phyloP scores from a whole-genome alignment of 1,284 basidiomycete species.

The Inonotus obliquus region DNA sequence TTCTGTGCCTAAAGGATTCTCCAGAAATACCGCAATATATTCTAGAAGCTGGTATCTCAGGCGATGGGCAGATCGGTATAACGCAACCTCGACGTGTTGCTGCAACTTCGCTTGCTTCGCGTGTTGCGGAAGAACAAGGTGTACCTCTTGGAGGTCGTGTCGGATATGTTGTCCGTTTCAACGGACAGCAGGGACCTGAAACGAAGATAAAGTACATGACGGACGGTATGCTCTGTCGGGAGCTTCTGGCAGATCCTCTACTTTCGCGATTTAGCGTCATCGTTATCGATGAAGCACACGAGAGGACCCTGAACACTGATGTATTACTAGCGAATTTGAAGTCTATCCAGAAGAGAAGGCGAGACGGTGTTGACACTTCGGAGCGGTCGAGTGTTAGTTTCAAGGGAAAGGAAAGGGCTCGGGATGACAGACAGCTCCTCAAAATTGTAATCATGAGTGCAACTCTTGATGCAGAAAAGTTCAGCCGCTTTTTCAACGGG shows the following conservation, averaged over 20 bases:
- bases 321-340: slow-evolving; percentile 91
- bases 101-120: slow-evolving; percentile 85
- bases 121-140: slow-evolving; percentile 85
- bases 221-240: slow-evolving; percentile 94
- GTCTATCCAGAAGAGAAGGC: slow-evolving; percentile 74
- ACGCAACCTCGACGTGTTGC: slow-evolving; percentile 96
- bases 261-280: slow-evolving; percentile 85
- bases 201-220: slow-evolving; percentile 95
- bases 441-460: slow-evolving; percentile 98
- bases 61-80: slow-evolving; percentile 70
- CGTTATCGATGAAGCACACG: slow-evolving; percentile 96
- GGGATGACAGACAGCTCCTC: slow-evolving; percentile 47
- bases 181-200: slow-evolving; percentile 65
- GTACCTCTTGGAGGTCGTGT: slow-evolving; percentile 67
- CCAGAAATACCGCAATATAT: slow-evolving; percentile 89
- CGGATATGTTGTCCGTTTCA: slow-evolving; percentile 95
- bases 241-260: slow-evolving; percentile 75
- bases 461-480: slow-evolving; percentile 92
- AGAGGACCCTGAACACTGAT: slow-evolving; percentile 92
- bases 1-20: slow-evolving; percentile 19
- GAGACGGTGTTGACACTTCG: slow-evolving; percentile 32
- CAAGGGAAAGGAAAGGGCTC: slow-evolving; percentile 34
- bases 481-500: slow-evolving; percentile 84
- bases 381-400: slow-evolving; percentile 22
- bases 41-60: slow-evolving; percentile 62